phyloP scores from a whole-genome alignment of 2,329 filamentous ascomycete genomes.

The Claviceps quebecensis region DNA sequence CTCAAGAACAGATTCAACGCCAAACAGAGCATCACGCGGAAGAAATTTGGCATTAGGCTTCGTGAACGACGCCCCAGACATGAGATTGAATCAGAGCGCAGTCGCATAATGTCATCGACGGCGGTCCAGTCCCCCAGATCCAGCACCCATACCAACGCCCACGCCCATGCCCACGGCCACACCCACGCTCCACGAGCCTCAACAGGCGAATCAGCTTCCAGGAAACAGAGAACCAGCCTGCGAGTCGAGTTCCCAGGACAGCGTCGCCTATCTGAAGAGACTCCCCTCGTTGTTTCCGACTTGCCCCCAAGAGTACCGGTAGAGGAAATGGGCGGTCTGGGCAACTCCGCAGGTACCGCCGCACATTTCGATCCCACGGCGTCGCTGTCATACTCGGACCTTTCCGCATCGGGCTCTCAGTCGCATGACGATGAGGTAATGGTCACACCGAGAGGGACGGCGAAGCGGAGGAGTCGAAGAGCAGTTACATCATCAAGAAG shows the following conservation, averaged over 20 bases:
- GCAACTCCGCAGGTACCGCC: conserved; percentile 21
- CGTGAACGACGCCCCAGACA: conserved; percentile 32
- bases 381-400: conserved; percentile 5
- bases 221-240: conserved; percentile 12
- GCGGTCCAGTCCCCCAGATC: neutral
- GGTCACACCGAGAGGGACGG: neutral
- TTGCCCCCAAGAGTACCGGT: conserved; percentile 14
- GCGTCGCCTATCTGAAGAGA: neutral
- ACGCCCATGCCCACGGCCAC: neutral
- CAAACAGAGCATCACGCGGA: conserved; percentile 42
- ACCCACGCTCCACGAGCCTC: neutral
- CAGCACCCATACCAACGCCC: neutral
- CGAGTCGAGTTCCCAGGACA: conserved; percentile 1
- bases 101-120: conserved; percentile 16
- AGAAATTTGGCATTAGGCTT: conserved; percentile 42
- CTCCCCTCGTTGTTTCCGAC: neutral
- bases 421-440: neutral
- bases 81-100: conserved; percentile 31
- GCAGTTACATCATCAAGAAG: neutral
- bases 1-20: conserved; percentile 40
- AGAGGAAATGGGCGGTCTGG: conserved; percentile 21
- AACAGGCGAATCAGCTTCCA: conserved; percentile 7
- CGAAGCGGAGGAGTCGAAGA: conserved; percentile 2
- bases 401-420: conserved; percentile 3
- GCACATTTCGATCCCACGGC: conserved; percentile 23